A percentile compares a stretch with the other conserved stretches of the same genome.
Conservation (phyloP, 108 stramenopile genomes). For the Pseudonitzschia pungens region DNA sequence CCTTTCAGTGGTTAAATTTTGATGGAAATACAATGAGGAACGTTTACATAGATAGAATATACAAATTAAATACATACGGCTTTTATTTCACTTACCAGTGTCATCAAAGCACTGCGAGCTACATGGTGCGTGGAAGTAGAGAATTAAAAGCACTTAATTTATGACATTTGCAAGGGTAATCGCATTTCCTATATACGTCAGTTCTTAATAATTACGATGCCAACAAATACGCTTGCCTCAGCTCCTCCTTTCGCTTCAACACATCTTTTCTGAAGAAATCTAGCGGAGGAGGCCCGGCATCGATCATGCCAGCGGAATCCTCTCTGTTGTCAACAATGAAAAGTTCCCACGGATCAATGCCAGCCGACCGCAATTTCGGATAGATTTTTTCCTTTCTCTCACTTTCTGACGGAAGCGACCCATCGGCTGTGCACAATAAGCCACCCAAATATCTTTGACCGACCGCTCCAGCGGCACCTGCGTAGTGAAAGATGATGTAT, state of each 20-base stretch:
- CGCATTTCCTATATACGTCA: no score
- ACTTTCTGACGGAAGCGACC: slow-evolving; percentile 56
- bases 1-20: neutral
- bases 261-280: slow-evolving; percentile 67
- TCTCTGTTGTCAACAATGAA: slow-evolving; percentile 68
- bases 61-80: no score
- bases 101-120: no score
- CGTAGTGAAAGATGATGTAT: slow-evolving; percentile 92
- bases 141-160: no score
- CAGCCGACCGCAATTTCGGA: slow-evolving; percentile 53
- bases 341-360: slow-evolving; percentile 90
- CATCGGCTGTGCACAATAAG: slow-evolving; percentile 89
- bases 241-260: slow-evolving; percentile 13
- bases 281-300: slow-evolving; percentile 72
- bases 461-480: slow-evolving; percentile 89
- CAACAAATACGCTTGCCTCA: no score
- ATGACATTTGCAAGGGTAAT: no score
- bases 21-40: no score
- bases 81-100: no score
- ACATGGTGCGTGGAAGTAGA: no score
- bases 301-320: slow-evolving; percentile 45
- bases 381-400: slow-evolving; percentile 10
- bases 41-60: no score
- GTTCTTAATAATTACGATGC: no score
- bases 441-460: slow-evolving; percentile 91